phyloP scores from a whole-genome alignment of 75 land plant genomes.

The Sequoia sempervirens region DNA sequence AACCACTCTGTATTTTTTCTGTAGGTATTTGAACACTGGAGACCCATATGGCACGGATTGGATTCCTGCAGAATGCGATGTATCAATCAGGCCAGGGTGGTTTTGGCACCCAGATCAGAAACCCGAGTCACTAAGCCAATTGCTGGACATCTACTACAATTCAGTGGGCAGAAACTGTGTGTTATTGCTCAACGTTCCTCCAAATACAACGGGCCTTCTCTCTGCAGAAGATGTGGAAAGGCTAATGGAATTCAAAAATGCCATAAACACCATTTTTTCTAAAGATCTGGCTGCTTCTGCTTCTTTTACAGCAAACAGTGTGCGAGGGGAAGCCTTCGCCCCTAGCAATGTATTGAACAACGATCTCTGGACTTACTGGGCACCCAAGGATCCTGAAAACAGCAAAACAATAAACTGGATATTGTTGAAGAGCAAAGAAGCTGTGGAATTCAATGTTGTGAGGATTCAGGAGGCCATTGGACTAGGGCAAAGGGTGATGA shows the following conservation, averaged over 20 bases:
- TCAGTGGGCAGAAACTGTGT: constrained; percentile 94
- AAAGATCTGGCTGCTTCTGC: constrained; percentile 41
- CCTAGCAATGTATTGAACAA: constrained; percentile 51
- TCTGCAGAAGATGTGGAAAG: constrained; percentile 44
- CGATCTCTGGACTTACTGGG: constrained; percentile 76
- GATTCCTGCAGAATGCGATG: constrained; percentile 94
- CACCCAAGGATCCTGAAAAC: constrained; percentile 29
- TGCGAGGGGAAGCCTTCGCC: constrained; percentile 38
- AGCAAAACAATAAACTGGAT: constrained; percentile 34
- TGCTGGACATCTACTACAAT: constrained; percentile 75
- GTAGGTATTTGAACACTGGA: constrained; percentile 72
- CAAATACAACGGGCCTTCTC: constrained; percentile 74
- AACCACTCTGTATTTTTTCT: not conserved
- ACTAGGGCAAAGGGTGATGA: constrained; percentile 71
- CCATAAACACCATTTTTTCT: constrained; percentile 64
- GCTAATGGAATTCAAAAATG: constrained; percentile 41
- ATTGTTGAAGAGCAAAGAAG: constrained; percentile 21
- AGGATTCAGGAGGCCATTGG: constrained; percentile 78
- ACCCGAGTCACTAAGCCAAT: constrained; percentile 48
- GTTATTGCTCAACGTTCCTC: constrained; percentile 83
- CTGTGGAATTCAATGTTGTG: constrained; percentile 66
- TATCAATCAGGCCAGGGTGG: constrained; percentile 87
- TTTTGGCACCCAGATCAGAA: constrained; percentile 80
- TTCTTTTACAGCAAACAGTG: constrained; percentile 58
- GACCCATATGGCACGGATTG: constrained; percentile 76